A percentile compares a stretch with the other conserved stretches of the same genome.
Conservation (phyloP, 106 monocot species). For the Narthecium ossifragum region DNA sequence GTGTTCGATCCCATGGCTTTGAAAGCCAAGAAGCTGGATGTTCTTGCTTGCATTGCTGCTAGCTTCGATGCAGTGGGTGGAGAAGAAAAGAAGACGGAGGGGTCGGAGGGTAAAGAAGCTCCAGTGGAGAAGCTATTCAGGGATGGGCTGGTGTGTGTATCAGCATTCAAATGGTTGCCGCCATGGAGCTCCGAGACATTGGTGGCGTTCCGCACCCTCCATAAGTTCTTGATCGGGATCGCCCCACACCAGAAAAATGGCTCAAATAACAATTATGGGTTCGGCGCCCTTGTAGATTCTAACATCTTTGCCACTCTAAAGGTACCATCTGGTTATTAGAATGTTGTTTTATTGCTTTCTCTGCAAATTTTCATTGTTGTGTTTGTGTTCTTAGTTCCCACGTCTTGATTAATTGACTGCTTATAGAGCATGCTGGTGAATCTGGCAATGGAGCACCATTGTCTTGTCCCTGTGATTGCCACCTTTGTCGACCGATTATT, state of each 20-base stretch:
- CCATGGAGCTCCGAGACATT: slow-evolving; percentile 73
- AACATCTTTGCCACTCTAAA: slow-evolving; percentile 47
- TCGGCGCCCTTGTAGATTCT: slow-evolving; percentile 31
- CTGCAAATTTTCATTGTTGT: not conserved
- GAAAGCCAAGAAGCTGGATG: slow-evolving; percentile 79
- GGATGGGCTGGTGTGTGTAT: slow-evolving; percentile 76
- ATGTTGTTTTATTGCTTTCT: not conserved
- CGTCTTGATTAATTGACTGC: not conserved
- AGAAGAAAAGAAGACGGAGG: slow-evolving; percentile 1
- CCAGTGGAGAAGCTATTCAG: slow-evolving; percentile 43
- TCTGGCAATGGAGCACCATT: slow-evolving; percentile 45
- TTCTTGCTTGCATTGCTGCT: slow-evolving; percentile 49
- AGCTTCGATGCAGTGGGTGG: slow-evolving; percentile 6
- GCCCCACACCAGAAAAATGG: slow-evolving; percentile 26
- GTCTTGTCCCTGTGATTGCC: slow-evolving; percentile 61
- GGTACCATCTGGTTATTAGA: slow-evolving; percentile 27
- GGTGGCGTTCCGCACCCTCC: slow-evolving; percentile 59
- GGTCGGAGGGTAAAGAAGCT: not conserved
- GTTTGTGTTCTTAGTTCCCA: not conserved
- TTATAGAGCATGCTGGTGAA: slow-evolving; percentile 65
- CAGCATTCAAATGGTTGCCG: slow-evolving; percentile 77
- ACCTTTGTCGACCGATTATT: slow-evolving; percentile 55
- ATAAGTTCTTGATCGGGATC: slow-evolving; percentile 59
- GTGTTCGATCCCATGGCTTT: slow-evolving; percentile 81
- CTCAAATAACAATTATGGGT: not conserved